Evolutionary conservation across 768 basidiomycete species (phyloP), one percentile per base, ranked within the genome.

Genomic region (Naganishia vaughanmartiniae): DNA sequence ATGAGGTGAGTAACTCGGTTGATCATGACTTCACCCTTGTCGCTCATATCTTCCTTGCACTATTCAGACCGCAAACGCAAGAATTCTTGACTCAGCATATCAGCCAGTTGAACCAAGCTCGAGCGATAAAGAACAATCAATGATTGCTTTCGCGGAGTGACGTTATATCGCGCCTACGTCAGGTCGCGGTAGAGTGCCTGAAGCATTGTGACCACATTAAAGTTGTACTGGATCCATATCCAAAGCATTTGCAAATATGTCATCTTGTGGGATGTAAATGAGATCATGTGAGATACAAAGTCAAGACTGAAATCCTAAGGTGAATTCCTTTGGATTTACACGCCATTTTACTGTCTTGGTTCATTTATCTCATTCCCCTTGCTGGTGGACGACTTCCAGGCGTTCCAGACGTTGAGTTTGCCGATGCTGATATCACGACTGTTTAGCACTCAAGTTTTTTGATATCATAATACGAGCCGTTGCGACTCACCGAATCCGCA

Each of bases 61-160:
- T 17, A 17, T 19, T 51, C 46, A 77, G 77, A 69, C 71, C 74
- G 19, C 77, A 78, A 46, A 75, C 74, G 21, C 72, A 69, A 14
- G 78, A 79, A 6, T 78, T 79, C 73, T 56, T 79, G 24, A 14
- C 58, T 24, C 72, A 76, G 39, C 75, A 78, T 66, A 72, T 78
- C 24, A 73, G 58, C 4, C 33, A 57, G 45, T 67, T 80, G 60
- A 76, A 75, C 7, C 67, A 71, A 39, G 71, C 76, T 39, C 72
- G 76, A 45, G 73, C 75, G 30, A 75, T 76, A 36, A 73, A 74
- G 57, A 66, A 53, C 34, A 53, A 54, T 17, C 39, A 42, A 45
- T 63, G 28, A 30, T 26, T 9, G 21, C 1, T 9, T 26, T 2
- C 15, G 11, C 14, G 30, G 17, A 55, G 4, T 4, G 21, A 51